Evolutionary conservation across 306 rosid species (phyloP).

Genomic region (Delonix regia): DNA sequence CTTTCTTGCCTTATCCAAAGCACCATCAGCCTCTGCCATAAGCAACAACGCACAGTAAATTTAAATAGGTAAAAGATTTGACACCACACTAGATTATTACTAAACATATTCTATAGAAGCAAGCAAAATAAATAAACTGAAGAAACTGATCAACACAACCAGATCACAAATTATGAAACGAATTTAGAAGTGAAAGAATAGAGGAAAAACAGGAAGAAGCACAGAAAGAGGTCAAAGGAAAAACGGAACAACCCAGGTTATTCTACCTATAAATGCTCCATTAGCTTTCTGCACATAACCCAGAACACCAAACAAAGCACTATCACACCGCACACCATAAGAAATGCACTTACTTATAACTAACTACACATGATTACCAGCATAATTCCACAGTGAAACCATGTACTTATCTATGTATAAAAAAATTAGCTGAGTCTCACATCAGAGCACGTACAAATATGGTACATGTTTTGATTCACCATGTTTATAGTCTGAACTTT

Average conservation of each 20-base stretch:
- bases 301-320: slow-evolving; percentile 11
- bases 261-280: background rate
- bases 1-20: slow-evolving; percentile 97
- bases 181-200: background rate
- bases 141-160: background rate
- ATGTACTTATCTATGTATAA: background rate
- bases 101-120: background rate
- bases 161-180: background rate
- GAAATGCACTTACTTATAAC: background rate
- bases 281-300: background rate
- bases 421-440: background rate
- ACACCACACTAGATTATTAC: background rate
- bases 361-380: background rate
- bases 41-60: slow-evolving; percentile 31
- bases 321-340: background rate
- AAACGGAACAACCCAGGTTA: slow-evolving; percentile 8
- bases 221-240: background rate
- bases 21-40: slow-evolving; percentile 97
- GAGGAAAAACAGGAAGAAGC: background rate
- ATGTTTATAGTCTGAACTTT: background rate
- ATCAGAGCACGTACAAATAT: background rate
- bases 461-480: background rate
- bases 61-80: slow-evolving; percentile 22
- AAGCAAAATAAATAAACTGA: background rate
- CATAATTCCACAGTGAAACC: background rate